phyloP scores from a whole-genome alignment of 1,139 yeast species.

The Scheffersomyces illinoinensis region DNA sequence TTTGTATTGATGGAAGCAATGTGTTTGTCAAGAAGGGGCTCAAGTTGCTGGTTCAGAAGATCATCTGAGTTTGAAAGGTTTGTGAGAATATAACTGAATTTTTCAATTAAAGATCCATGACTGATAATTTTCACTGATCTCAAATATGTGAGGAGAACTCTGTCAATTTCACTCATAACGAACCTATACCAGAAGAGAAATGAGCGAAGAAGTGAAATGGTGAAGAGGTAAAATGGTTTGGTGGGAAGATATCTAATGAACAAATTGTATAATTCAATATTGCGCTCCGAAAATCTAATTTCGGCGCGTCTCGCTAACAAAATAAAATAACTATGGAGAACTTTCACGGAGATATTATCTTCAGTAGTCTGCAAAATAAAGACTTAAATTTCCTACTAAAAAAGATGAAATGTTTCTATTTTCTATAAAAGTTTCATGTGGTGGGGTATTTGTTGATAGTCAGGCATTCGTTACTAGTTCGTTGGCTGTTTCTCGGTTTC shows the following conservation, averaged over 20 bases:
- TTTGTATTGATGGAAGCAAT: slow-evolving; percentile 41
- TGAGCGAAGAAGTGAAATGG: background rate
- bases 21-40: slow-evolving; percentile 20
- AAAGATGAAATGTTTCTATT: too few species aligned
- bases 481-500: background rate
- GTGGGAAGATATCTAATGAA: too few species aligned
- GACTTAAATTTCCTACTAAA: too few species aligned
- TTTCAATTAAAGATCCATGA: slow-evolving; percentile 13
- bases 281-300: background rate
- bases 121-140: slow-evolving; percentile 28
- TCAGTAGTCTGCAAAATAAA: too few species aligned
- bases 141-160: slow-evolving; percentile 46
- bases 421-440: background rate
- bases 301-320: background rate
- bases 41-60: slow-evolving; percentile 5
- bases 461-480: background rate
- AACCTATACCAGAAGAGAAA: background rate
- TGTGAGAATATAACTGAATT: slow-evolving; percentile 13
- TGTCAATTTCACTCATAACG: slow-evolving; percentile 30
- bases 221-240: background rate
- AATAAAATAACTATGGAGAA: background rate
- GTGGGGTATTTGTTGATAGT: background rate
- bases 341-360: background rate
- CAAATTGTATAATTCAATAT: background rate
- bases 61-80: slow-evolving; percentile 3